Base-by-base conservation (phyloP, 1,139 yeast genomes). In the Meyerozyma athensensis region DNA sequence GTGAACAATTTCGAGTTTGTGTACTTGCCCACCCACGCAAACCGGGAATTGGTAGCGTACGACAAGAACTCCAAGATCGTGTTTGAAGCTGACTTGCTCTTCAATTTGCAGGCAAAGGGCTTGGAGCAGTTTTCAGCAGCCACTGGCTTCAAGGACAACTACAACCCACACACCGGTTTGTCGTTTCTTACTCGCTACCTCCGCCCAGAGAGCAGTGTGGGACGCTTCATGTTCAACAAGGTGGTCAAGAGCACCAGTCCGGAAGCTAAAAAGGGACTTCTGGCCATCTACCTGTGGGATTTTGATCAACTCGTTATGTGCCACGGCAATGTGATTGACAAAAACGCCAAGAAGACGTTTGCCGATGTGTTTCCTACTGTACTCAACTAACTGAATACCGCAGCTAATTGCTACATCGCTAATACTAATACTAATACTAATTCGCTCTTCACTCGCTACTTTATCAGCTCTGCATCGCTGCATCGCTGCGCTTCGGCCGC, bases 1-100 rank as follows among this genome's bases (percentile, higher is more conserved):
- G 39, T 48, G 35, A 49, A 52, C 36, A 49, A 48, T 39, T 55
- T 55, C 36, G 55, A 54, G 43, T 55, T 55, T 32, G 60, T 55
- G 5, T 56, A 50, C 40, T 49, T 56, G 31, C 59, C 59, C 6
- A 20, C 42, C 17, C 56, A 53, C 39, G 43, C 32, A 4, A 54
- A 54, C 40, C 43, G 50, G 40, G 61, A 56, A 34, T 49, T 56
- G 35, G 58, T 55, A n/a, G 43, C 50, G 36, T 54, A 38, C 39
- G 58, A 55, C 35, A 46, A 42, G 28, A 43, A 36, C n/a, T 39
- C 56, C 24, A 50, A 50, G 35, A 48, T 44, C 7, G 41, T 56
- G 10, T 54, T 50, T 26, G 60, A 54, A 35, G 59, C 59, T 1
- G 60, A 56, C 37, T 44, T 55, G 37, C 40, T 56, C 16, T 54